phyloP scores from a whole-genome alignment of 2,329 filamentous ascomycete genomes.

The Cladosporium phlei region DNA sequence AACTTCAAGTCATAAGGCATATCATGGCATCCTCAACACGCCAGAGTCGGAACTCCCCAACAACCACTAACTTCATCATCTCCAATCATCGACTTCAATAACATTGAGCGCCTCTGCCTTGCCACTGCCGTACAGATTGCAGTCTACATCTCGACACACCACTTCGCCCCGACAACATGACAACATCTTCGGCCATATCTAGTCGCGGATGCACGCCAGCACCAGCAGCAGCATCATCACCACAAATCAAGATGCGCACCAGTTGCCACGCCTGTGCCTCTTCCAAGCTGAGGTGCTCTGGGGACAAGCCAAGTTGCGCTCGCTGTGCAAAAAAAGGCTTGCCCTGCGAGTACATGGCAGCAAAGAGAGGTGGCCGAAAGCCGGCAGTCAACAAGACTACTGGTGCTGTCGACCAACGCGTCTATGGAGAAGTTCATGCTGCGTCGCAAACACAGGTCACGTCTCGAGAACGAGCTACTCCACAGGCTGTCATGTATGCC shows the following conservation, averaged over 20 bases:
- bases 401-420: not conserved
- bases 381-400: too few species aligned
- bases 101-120: not conserved
- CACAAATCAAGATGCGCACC: slow-evolving; percentile 29
- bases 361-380: slow-evolving; percentile 28
- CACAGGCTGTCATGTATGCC: slow-evolving; percentile 12
- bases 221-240: not conserved
- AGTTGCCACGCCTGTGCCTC: slow-evolving; percentile 36
- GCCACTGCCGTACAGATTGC: not conserved
- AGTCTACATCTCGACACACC: too few species aligned
- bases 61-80: not conserved
- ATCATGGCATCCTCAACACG: too few species aligned
- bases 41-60: too few species aligned
- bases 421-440: not conserved
- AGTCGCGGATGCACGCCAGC: not conserved
- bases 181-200: not conserved
- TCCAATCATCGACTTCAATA: not conserved
- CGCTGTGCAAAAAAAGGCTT: slow-evolving; percentile 30
- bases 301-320: slow-evolving; percentile 34
- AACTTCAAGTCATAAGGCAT: too few species aligned
- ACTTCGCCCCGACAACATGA: too few species aligned
- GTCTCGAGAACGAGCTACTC: not conserved
- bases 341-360: slow-evolving; percentile 32
- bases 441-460: not conserved
- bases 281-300: slow-evolving; percentile 35